Conservation (phyloP, 1,284 basidiomycete species). For the Ustilago sp. region DNA sequence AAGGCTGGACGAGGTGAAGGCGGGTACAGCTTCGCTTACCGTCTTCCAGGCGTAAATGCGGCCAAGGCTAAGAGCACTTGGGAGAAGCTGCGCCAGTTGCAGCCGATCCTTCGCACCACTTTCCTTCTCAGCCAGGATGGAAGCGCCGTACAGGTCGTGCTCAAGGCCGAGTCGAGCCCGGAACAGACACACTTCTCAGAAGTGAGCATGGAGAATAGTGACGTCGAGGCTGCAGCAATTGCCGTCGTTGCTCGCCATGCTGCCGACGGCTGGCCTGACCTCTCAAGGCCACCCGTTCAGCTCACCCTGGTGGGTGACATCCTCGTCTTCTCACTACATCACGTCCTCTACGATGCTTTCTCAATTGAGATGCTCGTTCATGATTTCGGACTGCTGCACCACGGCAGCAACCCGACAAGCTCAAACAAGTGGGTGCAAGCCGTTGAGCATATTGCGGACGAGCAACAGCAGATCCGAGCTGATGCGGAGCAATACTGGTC, state of each 20-base stretch:
- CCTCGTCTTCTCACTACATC: constrained; percentile 61
- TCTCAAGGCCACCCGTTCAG: constrained; percentile 28
- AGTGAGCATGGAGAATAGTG: constrained; percentile 2
- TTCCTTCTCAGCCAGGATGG: constrained; percentile 38
- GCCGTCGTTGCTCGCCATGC: constrained; percentile 20
- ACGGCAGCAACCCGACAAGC: constrained; percentile 12
- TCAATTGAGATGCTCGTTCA: constrained; percentile 56
- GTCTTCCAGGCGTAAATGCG: constrained; percentile 15
- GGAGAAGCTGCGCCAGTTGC: constrained; percentile 42
- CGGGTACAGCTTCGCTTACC: constrained; percentile 56
- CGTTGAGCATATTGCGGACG: constrained; percentile 22
- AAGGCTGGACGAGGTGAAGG: constrained; percentile 27
- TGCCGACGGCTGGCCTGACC: constrained; percentile 27
- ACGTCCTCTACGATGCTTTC: constrained; percentile 65
- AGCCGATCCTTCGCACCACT: constrained; percentile 58
- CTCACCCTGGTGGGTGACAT: constrained; percentile 38
- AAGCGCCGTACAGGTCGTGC: constrained; percentile 43
- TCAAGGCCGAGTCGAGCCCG: constrained; percentile 4
- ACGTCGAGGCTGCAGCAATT: constrained; percentile 11
- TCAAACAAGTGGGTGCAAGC: constrained; percentile 31
- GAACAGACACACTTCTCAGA: constrained; percentile 10
- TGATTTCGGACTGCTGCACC: constrained; percentile 54
- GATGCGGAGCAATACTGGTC: constrained; percentile 39
- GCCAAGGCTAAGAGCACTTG: constrained; percentile 43
- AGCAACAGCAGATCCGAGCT: constrained; percentile 9